Evolutionary conservation across 257 asterid genomes (phyloP).

Genomic region (Anisodus acutangulus): DNA sequence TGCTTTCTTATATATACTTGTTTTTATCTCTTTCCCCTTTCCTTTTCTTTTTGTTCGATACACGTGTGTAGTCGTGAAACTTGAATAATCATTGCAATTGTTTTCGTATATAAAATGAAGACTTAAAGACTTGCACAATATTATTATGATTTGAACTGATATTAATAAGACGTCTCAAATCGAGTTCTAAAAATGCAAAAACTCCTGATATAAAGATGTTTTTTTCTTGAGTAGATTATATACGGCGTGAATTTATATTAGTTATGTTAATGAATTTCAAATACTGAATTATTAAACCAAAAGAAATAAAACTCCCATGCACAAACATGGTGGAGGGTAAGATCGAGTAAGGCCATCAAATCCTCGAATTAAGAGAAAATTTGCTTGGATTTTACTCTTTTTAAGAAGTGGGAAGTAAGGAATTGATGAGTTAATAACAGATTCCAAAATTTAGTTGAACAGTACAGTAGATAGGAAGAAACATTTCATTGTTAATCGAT

Average conservation of each 20-base stretch:
- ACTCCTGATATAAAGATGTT: not conserved
- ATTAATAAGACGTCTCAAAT: no score
- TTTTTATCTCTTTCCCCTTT: not conserved
- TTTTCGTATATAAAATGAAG: no score
- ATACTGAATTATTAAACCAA: no score
- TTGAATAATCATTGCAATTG: not conserved
- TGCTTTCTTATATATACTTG: not conserved
- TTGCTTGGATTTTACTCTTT: slow-evolving; percentile 18
- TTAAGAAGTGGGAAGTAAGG: slow-evolving; percentile 21
- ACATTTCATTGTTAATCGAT: not conserved
- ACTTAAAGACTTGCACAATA: no score
- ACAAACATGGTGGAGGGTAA: not conserved
- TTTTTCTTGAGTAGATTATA: no score
- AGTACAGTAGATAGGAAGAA: not conserved
- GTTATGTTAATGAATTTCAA: no score
- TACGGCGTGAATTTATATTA: not conserved
- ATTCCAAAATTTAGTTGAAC: slow-evolving; percentile 16
- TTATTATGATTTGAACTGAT: no score
- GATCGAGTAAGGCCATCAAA: not conserved
- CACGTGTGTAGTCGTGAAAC: not conserved
- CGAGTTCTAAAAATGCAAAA: no score
- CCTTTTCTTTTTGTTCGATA: not conserved
- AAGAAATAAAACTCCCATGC: not conserved
- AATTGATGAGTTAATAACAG: slow-evolving; percentile 15
- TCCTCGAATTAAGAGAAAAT: not conserved